Evolutionary conservation across 495 filamentous ascomycete genomes (phyloP).

Genomic region (Cryomyces minteri): DNA sequence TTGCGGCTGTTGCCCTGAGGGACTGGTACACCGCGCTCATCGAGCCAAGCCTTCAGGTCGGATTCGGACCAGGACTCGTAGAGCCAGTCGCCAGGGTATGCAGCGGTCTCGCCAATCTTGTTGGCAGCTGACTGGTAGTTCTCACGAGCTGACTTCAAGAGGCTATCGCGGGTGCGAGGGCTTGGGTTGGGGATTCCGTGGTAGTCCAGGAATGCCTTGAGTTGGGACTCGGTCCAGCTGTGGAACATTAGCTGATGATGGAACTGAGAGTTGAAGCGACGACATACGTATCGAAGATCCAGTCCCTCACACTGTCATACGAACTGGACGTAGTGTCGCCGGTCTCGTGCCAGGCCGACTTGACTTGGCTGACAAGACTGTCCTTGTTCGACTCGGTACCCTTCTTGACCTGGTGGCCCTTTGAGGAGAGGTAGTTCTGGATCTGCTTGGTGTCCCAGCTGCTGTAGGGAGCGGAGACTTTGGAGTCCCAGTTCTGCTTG

Average conservation of each 20-base stretch:
- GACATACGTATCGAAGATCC: slow-evolving; percentile 84
- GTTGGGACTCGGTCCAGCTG: slow-evolving; percentile 67
- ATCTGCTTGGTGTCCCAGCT: slow-evolving; percentile 52
- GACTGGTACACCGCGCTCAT: slow-evolving; percentile 70
- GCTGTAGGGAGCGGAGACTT: slow-evolving; percentile 42
- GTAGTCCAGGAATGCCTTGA: slow-evolving; percentile 84
- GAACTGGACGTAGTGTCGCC: slow-evolving; percentile 54
- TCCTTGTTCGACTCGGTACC: slow-evolving; percentile 44
- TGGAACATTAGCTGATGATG: slow-evolving; percentile 11
- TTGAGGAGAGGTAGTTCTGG: slow-evolving; percentile 38
- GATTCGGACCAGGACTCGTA: slow-evolving; percentile 76
- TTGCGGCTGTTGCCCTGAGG: slow-evolving; percentile 78
- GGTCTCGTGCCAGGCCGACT: slow-evolving; percentile 53
- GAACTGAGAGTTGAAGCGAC: slow-evolving; percentile 6
- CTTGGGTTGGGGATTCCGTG: slow-evolving; percentile 73
- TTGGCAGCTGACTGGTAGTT: slow-evolving; percentile 69
- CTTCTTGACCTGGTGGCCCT: slow-evolving; percentile 48
- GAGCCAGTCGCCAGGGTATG: slow-evolving; percentile 93
- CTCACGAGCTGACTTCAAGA: slow-evolving; percentile 58
- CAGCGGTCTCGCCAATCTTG: slow-evolving; percentile 60
- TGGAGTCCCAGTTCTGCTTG: slow-evolving; percentile 67
- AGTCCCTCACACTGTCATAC: slow-evolving; percentile 57
- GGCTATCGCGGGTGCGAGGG: slow-evolving; percentile 66
- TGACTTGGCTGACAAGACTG: slow-evolving; percentile 45
- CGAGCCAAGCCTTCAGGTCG: slow-evolving; percentile 66